Percentiles rank a stretch among this genome's conserved stretches.
Conservation (phyloP, 805 yeast species). For the Kazachstania kunashirensis region DNA sequence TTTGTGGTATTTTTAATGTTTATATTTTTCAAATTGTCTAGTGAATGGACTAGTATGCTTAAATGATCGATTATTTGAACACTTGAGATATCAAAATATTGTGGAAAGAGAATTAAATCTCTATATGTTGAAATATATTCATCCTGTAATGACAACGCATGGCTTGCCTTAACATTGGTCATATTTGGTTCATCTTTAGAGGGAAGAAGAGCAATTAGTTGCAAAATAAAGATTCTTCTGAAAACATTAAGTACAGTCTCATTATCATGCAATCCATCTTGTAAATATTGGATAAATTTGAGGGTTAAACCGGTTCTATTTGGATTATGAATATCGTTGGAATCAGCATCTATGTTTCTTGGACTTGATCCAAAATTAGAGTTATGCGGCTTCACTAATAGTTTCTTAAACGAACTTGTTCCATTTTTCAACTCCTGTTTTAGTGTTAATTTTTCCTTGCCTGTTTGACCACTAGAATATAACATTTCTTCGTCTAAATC, state of each 20-base stretch:
- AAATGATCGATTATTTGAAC: slow-evolving; percentile 11
- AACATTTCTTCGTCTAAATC: slow-evolving; percentile 47
- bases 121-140: slow-evolving; percentile 26
- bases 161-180: too few relatives aligned
- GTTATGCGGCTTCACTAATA: slow-evolving; percentile 6
- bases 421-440: slow-evolving; percentile 9
- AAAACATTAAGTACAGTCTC: slow-evolving; percentile 21
- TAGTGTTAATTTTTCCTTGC: slow-evolving; percentile 1
- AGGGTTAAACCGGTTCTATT: slow-evolving; percentile 7
- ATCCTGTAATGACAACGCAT: slow-evolving; percentile 20
- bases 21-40: slow-evolving; percentile 9
- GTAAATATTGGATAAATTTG: slow-evolving; percentile 15
- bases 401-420: slow-evolving; percentile 9
- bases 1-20: slow-evolving; percentile 1
- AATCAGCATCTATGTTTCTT: neutral
- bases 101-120: slow-evolving; percentile 28
- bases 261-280: slow-evolving; percentile 21
- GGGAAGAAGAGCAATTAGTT: slow-evolving; percentile 23
- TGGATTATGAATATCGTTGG: neutral
- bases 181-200: slow-evolving; percentile 7
- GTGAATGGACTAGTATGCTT: slow-evolving; percentile 12
- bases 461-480: slow-evolving; percentile 5
- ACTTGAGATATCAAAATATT: slow-evolving; percentile 20
- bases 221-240: slow-evolving; percentile 27
- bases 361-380: neutral